phyloP scores from a whole-genome alignment of 2,329 filamentous ascomycete genomes.

The Penicillium polonicum region DNA sequence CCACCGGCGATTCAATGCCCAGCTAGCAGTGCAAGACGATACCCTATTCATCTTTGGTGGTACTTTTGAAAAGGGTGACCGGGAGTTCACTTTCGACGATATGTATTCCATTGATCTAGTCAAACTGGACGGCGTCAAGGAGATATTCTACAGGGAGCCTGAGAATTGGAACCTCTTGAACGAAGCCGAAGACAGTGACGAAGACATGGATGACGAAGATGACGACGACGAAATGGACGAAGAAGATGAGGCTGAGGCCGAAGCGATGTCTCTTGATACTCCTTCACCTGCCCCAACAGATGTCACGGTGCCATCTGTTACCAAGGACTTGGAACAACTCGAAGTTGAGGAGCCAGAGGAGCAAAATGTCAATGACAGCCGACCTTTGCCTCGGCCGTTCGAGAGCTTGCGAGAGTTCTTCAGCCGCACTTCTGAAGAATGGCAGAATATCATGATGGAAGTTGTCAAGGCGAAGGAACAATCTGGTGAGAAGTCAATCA shows the following conservation, averaged over 20 bases:
- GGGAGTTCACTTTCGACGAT: slow-evolving; percentile 94
- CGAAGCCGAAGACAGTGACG: slow-evolving; percentile 57
- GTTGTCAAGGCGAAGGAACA: slow-evolving; percentile 67
- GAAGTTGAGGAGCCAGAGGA: slow-evolving; percentile 43
- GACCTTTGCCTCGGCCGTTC: slow-evolving; percentile 78
- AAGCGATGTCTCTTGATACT: slow-evolving; percentile 47
- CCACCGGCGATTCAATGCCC: slow-evolving; percentile 85
- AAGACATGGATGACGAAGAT: slow-evolving; percentile 50
- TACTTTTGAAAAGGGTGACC: slow-evolving; percentile 90
- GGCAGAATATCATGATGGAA: slow-evolving; percentile 84
- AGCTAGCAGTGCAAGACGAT: slow-evolving; percentile 87
- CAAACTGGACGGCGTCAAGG: slow-evolving; percentile 89
- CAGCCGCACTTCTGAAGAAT: slow-evolving; percentile 77
- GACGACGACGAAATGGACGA: slow-evolving; percentile 45
- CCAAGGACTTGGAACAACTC: slow-evolving; percentile 38
- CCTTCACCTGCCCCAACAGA: slow-evolving; percentile 40
- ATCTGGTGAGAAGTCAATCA: slow-evolving; percentile 61
- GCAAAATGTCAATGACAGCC: slow-evolving; percentile 64
- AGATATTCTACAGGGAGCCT: slow-evolving; percentile 81
- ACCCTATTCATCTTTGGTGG: slow-evolving; percentile 92
- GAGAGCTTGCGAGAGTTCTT: slow-evolving; percentile 92
- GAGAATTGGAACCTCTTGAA: slow-evolving; percentile 76
- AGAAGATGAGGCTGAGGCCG: slow-evolving; percentile 29
- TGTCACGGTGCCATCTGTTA: slow-evolving; percentile 37
- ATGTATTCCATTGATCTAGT: slow-evolving; percentile 91